phyloP scores from a whole-genome alignment of 2,329 filamentous ascomycete genomes.

The Fusarium mangiferae region DNA sequence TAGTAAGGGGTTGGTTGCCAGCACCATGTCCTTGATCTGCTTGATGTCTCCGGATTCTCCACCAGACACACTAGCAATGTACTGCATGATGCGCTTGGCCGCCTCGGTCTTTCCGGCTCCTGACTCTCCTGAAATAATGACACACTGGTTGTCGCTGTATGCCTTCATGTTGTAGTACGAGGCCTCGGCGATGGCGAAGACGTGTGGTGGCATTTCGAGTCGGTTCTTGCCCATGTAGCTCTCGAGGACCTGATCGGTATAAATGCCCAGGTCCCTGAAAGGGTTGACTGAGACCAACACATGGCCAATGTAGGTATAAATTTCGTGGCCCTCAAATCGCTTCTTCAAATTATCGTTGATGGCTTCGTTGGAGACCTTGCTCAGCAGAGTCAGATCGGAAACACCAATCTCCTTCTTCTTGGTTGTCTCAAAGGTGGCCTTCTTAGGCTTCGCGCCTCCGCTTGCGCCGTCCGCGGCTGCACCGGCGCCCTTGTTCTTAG shows the following conservation, averaged over 20 bases:
- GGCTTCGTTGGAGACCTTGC: slow-evolving; percentile 98
- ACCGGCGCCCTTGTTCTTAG: slow-evolving; percentile 53
- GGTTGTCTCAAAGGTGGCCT: slow-evolving; percentile 92
- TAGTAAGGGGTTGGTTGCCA: slow-evolving; percentile 95
- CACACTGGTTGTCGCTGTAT: slow-evolving; percentile 98
- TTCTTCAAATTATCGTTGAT: slow-evolving; percentile 99
- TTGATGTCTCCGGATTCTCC: slow-evolving; percentile 87
- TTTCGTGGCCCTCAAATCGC: slow-evolving; percentile 95
- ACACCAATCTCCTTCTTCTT: slow-evolving; percentile 99
- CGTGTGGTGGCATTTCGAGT: slow-evolving; percentile 92
- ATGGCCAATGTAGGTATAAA: slow-evolving; percentile 99
- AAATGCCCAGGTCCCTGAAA: slow-evolving; percentile 96
- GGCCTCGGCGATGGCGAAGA: slow-evolving; percentile 96
- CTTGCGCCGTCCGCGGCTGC: slow-evolving; percentile 53
- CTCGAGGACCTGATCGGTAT: slow-evolving; percentile 92
- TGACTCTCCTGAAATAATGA: slow-evolving; percentile 98
- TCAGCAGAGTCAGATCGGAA: slow-evolving; percentile 95
- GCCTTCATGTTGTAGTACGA: slow-evolving; percentile 99
- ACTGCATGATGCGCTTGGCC: slow-evolving; percentile 99
- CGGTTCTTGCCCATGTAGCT: slow-evolving; percentile 98
- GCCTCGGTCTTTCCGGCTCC: slow-evolving; percentile 98
- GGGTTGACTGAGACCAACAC: slow-evolving; percentile 99
- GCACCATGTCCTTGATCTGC: slow-evolving; percentile 98
- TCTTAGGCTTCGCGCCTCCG: slow-evolving; percentile 78
- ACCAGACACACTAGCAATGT: slow-evolving; percentile 96